Evolutionary conservation across 1,284 basidiomycete genomes (phyloP).

Genomic region (Cutaneotrichosporon curvatum): DNA sequence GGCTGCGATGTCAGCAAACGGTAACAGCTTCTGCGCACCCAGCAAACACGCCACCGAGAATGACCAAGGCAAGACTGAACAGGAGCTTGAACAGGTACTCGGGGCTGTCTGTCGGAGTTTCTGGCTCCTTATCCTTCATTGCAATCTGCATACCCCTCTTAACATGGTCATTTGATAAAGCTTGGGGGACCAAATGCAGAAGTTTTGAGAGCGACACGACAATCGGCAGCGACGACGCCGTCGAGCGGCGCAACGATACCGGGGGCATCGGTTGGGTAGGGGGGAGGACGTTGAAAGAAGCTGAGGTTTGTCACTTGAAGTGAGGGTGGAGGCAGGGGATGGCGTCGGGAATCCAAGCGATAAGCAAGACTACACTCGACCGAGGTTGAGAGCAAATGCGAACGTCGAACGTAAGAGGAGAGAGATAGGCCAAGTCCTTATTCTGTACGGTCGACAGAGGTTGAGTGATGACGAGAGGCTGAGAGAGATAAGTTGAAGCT

Average conservation of each 20-base stretch:
- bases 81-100: conserved; percentile 60
- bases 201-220: conserved; percentile 36
- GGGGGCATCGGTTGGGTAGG: conserved; percentile 15
- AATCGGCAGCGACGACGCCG: conserved; percentile 25
- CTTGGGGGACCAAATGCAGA: conserved; percentile 23
- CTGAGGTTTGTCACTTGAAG: not conserved
- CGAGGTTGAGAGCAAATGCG: too few species aligned
- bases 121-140: conserved; percentile 31
- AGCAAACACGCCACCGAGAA: conserved; percentile 76
- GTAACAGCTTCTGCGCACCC: conserved; percentile 53
- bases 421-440: too few species aligned
- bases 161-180: not conserved
- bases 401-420: too few species aligned
- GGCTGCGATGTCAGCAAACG: conserved; percentile 28
- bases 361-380: too few species aligned
- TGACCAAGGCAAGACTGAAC: conserved; percentile 60
- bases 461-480: too few species aligned
- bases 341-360: too few species aligned
- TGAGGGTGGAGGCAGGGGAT: too few species aligned
- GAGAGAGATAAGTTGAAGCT: too few species aligned
- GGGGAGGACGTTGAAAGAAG: not conserved
- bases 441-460: too few species aligned
- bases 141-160: conserved; percentile 7
- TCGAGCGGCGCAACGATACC: conserved; percentile 4
- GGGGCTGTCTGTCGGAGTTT: conserved; percentile 18